phyloP scores from a whole-genome alignment of 139 green algal species.

The Chlorella sp. region DNA sequence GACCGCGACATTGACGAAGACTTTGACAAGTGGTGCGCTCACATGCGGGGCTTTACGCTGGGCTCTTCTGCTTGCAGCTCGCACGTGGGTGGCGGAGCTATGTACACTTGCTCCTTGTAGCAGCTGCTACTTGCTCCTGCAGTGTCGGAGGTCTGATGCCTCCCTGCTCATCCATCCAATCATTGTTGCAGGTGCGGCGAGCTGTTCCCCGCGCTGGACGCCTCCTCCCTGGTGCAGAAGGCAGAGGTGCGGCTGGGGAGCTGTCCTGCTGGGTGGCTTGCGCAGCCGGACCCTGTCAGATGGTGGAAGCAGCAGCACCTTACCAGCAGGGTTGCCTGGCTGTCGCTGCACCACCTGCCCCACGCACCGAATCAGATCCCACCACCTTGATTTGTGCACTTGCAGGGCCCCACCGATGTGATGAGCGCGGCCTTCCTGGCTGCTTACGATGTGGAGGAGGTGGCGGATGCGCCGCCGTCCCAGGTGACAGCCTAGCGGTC shows the following conservation, averaged over 20 bases:
- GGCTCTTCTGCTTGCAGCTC: no score
- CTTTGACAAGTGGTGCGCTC: conserved; percentile 87
- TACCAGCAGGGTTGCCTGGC: neutral
- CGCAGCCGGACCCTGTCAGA: neutral
- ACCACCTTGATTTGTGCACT: no score
- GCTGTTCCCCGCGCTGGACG: conserved; percentile 73
- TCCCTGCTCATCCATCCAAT: no score
- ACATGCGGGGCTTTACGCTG: no score
- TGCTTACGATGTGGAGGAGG: conserved; percentile 59
- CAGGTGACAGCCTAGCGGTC: no score
- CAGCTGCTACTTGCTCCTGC: no score
- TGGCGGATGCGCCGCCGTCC: conserved; percentile 28
- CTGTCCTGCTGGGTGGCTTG: neutral
- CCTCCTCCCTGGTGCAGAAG: neutral
- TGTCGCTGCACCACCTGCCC: no score
- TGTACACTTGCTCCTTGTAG: no score
- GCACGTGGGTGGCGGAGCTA: no score
- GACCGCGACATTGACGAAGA: conserved; percentile 95
- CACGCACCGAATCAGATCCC: no score
- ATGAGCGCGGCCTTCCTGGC: conserved; percentile 38
- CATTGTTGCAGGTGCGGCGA: conserved; percentile 17
- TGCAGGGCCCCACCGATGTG: neutral
- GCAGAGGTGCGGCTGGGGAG: neutral
- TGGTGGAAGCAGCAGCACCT: neutral
- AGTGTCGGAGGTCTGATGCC: no score